A percentile compares a stretch with the other conserved stretches of the same genome.
Conservation (phyloP, 176 grass and related monocot species). For the Juncus effusus region DNA sequence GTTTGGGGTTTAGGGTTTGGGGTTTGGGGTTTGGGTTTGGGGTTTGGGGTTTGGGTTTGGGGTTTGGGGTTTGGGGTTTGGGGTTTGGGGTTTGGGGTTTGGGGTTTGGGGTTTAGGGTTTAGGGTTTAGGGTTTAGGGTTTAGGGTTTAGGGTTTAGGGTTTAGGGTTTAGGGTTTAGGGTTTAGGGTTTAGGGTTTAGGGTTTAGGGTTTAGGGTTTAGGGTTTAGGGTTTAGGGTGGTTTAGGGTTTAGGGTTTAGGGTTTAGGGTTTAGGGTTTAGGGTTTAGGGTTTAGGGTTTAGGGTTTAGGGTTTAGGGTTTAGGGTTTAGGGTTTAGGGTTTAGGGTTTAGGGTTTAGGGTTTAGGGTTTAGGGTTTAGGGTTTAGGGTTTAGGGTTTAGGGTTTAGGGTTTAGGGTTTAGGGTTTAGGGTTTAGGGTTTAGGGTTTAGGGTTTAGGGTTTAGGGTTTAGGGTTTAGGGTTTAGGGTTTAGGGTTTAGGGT, state of each 20-base stretch:
- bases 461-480: conserved; percentile 4
- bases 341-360: conserved; percentile 13
- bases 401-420: conserved; percentile 16
- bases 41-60: no score
- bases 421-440: conserved; percentile 6
- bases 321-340: conserved; percentile 19
- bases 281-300: conserved; percentile 25
- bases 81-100: no score
- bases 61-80: no score
- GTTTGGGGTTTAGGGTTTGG: no score
- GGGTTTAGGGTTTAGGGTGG: no score
- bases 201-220: conserved; percentile 32
- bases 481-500: conserved; percentile 14
- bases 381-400: conserved; percentile 26
- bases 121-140: conserved; percentile 15
- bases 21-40: no score
- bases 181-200: conserved; percentile 28
- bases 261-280: conserved; percentile 19
- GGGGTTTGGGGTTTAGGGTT: no score
- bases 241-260: conserved; percentile 29
- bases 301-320: conserved; percentile 28
- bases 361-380: conserved; percentile 20
- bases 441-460: conserved; percentile 3
- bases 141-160: conserved; percentile 21
- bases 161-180: conserved; percentile 18